These are phyloP conservation scores for Alternaria arborescens DNA, from an alignment of 2,329 filamentous ascomycete species.

Conservation along the genomic window DNA sequence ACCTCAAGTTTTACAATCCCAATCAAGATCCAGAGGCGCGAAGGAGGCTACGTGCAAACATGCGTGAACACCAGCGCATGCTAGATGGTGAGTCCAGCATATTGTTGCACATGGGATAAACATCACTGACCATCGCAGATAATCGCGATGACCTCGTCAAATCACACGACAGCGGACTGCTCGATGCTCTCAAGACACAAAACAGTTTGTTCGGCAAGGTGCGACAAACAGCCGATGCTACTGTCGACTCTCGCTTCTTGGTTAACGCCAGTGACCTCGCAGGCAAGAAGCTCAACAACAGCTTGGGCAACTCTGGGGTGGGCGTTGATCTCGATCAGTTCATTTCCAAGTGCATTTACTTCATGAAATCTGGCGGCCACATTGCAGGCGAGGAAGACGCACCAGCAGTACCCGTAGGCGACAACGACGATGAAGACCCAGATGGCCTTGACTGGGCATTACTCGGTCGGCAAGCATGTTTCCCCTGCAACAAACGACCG, in stretches of 20 bases:
- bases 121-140: conserved; percentile 61
- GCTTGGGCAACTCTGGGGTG: conserved; percentile 75
- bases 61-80: conserved; percentile 71
- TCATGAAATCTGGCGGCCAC: conserved; percentile 75
- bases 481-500: conserved; percentile 76
- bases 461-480: conserved; percentile 78
- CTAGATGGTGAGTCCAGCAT: conserved; percentile 58
- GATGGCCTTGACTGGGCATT: conserved; percentile 85
- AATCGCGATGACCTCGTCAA: conserved; percentile 76
- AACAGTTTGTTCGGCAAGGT: conserved; percentile 73
- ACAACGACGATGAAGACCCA: conserved; percentile 71
- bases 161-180: conserved; percentile 66
- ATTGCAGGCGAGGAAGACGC: conserved; percentile 59
- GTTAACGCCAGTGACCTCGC: conserved; percentile 82
- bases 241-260: conserved; percentile 86
- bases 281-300: conserved; percentile 77
- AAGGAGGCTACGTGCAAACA: conserved; percentile 71
- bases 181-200: conserved; percentile 73
- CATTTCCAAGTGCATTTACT: conserved; percentile 86
- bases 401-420: conserved; percentile 57
- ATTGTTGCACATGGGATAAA: background rate
- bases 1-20: conserved; percentile 72
- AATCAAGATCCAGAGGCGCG: conserved; percentile 81
- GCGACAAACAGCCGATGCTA: conserved; percentile 89
- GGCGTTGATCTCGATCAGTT: conserved; percentile 92